phyloP scores from a whole-genome alignment of 306 rosid genomes.

The Purshia tridentata region DNA sequence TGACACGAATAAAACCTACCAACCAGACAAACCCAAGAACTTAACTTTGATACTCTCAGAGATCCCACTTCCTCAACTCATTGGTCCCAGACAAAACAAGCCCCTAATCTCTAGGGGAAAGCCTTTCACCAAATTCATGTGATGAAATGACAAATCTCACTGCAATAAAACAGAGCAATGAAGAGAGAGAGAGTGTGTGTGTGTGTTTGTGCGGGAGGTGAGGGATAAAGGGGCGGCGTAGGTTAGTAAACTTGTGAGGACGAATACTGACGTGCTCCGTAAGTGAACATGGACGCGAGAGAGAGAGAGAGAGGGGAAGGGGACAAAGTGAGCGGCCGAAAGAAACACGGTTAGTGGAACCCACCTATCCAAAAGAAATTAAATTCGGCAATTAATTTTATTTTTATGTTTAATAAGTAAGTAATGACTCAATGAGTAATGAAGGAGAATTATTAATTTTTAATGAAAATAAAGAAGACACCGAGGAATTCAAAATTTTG shows the following conservation, averaged over 20 bases:
- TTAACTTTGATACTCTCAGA: conserved; percentile 10
- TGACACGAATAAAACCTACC: conserved; percentile 2
- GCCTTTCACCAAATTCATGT: conserved; percentile 1
- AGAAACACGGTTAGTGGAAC: conserved; percentile 49
- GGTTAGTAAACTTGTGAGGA: accelerated
- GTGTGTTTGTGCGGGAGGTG: background rate
- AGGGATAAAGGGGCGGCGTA: background rate
- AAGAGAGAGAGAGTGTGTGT: background rate
- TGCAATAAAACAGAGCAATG: conserved; percentile 18
- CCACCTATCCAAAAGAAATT: conserved; percentile 33
- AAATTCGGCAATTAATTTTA: background rate
- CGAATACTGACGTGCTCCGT: background rate
- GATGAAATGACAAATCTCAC: conserved; percentile 15
- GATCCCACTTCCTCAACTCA: conserved; percentile 24
- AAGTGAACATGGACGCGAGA: background rate
- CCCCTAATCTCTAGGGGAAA: conserved; percentile 27
- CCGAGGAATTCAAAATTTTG: background rate
- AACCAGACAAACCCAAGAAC: background rate
- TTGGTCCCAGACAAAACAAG: conserved; percentile 7
- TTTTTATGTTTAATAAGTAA: background rate
- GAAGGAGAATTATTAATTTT: background rate
- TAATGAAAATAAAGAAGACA: background rate
- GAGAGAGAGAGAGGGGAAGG: background rate
- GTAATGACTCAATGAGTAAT: background rate
- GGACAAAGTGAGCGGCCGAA: conserved; percentile 58